Evolutionary conservation across 2,329 filamentous ascomycete species (phyloP).

Genomic region (Epichloe baconii): DNA sequence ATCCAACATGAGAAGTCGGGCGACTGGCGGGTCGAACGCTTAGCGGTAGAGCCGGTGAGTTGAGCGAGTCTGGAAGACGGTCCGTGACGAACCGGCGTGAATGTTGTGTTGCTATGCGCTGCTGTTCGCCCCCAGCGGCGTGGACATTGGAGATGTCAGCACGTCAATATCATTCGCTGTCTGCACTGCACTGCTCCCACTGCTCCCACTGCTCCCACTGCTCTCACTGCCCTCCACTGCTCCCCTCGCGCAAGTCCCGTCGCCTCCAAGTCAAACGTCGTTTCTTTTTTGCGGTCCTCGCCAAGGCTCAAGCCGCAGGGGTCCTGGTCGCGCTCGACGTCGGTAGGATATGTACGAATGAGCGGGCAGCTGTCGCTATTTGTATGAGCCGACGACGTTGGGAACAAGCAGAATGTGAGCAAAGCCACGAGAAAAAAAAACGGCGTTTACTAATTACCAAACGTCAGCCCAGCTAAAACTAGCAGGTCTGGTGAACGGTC

Average conservation of each 20-base stretch:
- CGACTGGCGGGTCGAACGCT: background rate
- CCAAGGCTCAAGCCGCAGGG: background rate
- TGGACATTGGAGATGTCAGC: background rate
- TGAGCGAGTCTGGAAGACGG: background rate
- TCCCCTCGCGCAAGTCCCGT: background rate
- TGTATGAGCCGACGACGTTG: background rate
- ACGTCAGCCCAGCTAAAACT: background rate
- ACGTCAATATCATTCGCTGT: background rate
- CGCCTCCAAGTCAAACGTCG: background rate
- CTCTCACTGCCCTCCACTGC: background rate
- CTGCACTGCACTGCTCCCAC: background rate
- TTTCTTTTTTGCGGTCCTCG: background rate
- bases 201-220: no score
- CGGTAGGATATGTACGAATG: background rate
- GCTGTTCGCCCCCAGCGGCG: background rate
- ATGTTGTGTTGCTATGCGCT: conserved; percentile 1
- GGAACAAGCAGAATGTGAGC: background rate
- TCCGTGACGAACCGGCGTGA: background rate
- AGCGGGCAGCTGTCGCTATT: background rate
- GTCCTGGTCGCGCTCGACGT: background rate
- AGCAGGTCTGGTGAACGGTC: background rate
- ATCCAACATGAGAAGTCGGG: background rate
- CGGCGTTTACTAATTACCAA: background rate
- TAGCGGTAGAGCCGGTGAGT: background rate
- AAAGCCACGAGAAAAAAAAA: background rate